Conservation (phyloP, 805 yeast genomes). For the Spathaspora hagerdaliae region DNA sequence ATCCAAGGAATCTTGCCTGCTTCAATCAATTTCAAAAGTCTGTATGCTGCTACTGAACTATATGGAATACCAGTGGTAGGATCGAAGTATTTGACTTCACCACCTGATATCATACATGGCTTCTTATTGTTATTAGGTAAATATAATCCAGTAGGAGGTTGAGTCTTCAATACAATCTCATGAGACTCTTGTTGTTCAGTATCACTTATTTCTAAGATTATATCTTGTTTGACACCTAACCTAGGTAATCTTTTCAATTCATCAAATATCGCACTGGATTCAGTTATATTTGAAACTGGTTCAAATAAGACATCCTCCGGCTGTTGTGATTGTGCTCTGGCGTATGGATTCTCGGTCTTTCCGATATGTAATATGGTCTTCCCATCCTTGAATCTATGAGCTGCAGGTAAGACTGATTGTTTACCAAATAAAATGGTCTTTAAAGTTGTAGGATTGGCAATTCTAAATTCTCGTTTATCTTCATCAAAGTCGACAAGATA, state of each 20-base stretch:
- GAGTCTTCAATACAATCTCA: slow-evolving; percentile 49
- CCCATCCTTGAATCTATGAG: slow-evolving; percentile 50
- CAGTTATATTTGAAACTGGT: slow-evolving; percentile 30
- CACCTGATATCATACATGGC: slow-evolving; percentile 72
- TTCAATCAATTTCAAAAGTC: slow-evolving; percentile 49
- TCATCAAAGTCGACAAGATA: slow-evolving; percentile 48
- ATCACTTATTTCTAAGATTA: slow-evolving; percentile 42
- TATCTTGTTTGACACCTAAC: slow-evolving; percentile 53
- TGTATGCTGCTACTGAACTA: slow-evolving; percentile 76
- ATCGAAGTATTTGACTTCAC: slow-evolving; percentile 78
- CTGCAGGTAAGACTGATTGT: slow-evolving; percentile 49
- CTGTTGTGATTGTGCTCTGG: slow-evolving; percentile 13
- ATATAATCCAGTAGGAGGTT: slow-evolving; percentile 71
- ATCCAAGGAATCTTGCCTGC: slow-evolving; percentile 52
- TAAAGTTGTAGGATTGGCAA: slow-evolving; percentile 21
- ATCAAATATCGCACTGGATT: slow-evolving; percentile 37
- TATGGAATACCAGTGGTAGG: slow-evolving; percentile 88
- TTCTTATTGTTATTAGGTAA: slow-evolving; percentile 66
- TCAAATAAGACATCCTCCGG: slow-evolving; percentile 30
- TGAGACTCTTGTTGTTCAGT: slow-evolving; percentile 36
- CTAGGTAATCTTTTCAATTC: slow-evolving; percentile 49
- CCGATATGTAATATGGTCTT: slow-evolving; percentile 48
- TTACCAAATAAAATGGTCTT: slow-evolving; percentile 53
- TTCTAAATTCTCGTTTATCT: slow-evolving; percentile 19
- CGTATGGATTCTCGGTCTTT: slow-evolving; percentile 34